Conservation (phyloP, 176 grass and related monocot genomes). For the Pontederia crassipes region DNA sequence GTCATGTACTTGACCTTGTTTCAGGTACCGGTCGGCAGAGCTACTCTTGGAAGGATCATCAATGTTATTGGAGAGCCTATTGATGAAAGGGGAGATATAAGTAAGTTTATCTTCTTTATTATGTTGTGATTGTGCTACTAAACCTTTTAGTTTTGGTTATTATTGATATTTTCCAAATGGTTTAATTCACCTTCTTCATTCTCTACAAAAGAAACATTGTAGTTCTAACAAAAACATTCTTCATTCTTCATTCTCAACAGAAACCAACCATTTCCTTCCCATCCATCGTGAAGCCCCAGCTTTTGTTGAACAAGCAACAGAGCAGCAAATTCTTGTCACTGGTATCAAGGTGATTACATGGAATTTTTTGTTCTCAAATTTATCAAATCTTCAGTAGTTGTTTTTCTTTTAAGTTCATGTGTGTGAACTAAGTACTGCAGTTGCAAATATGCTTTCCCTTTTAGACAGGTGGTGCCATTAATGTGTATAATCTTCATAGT, state of each 20-base stretch:
- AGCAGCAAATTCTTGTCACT: background rate
- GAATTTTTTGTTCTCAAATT: too few species aligned
- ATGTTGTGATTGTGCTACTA: background rate
- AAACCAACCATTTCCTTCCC: background rate
- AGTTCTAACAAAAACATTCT: background rate
- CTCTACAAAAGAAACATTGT: too few species aligned
- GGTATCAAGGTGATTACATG: background rate
- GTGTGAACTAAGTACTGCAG: too few species aligned
- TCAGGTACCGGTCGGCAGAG: background rate
- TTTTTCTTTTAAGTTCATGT: too few species aligned
- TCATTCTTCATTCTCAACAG: background rate
- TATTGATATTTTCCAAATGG: background rate
- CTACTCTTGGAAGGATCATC: background rate
- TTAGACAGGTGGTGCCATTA: background rate
- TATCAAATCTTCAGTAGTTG: too few species aligned
- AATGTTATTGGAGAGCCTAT: background rate
- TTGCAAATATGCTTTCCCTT: too few species aligned
- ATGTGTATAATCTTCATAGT: background rate
- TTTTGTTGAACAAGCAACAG: conserved; percentile 3
- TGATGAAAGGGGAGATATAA: background rate
- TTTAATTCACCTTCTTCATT: background rate
- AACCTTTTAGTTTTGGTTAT: background rate
- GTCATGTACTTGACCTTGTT: background rate
- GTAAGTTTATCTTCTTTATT: background rate
- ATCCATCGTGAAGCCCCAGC: background rate